phyloP scores from a whole-genome alignment of 1,284 basidiomycete species.

The Macrocystidia cucumis region DNA sequence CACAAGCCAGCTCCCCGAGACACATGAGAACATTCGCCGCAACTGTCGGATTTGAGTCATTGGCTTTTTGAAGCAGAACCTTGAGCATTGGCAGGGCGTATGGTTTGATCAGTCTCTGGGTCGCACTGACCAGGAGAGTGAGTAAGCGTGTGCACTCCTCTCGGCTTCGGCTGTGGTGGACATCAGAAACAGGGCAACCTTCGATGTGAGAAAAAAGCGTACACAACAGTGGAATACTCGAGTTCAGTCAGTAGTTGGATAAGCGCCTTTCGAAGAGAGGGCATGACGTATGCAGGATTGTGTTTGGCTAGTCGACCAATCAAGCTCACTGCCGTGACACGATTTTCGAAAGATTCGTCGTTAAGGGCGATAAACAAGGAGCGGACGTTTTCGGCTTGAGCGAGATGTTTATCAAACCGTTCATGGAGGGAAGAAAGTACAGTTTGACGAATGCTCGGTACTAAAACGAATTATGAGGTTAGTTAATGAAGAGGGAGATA shows the following conservation, averaged over 20 bases:
- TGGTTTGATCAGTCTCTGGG: conserved; percentile 91
- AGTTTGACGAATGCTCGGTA: conserved; percentile 78
- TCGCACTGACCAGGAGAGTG: conserved; percentile 84
- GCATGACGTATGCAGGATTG: conserved; percentile 99
- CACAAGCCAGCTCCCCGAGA: conserved; percentile 89
- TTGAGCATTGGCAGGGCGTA: conserved; percentile 96
- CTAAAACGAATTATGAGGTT: conserved; percentile 27
- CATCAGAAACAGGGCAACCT: conserved; percentile 7
- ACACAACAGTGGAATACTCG: conserved; percentile 93
- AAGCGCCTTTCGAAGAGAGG: conserved; percentile 90
- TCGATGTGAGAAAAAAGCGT: conserved; percentile 20
- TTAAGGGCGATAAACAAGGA: conserved; percentile 97
- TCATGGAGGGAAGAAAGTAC: conserved; percentile 89
- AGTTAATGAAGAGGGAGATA: conserved; percentile 4
- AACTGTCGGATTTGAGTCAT: conserved; percentile 81
- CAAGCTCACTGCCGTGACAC: conserved; percentile 84
- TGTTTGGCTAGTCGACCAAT: conserved; percentile 94
- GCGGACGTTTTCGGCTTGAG: conserved; percentile 96
- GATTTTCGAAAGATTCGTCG: conserved; percentile 94
- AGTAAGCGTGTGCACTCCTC: conserved; percentile 91
- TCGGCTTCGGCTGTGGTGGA: conserved; percentile 56
- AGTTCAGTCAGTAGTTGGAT: conserved; percentile 97
- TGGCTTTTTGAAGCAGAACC: conserved; percentile 85
- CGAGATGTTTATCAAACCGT: conserved; percentile 96
- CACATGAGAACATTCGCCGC: conserved; percentile 93